phyloP scores from a whole-genome alignment of 2,329 filamentous ascomycete species.

The Colletotrichum lupini region DNA sequence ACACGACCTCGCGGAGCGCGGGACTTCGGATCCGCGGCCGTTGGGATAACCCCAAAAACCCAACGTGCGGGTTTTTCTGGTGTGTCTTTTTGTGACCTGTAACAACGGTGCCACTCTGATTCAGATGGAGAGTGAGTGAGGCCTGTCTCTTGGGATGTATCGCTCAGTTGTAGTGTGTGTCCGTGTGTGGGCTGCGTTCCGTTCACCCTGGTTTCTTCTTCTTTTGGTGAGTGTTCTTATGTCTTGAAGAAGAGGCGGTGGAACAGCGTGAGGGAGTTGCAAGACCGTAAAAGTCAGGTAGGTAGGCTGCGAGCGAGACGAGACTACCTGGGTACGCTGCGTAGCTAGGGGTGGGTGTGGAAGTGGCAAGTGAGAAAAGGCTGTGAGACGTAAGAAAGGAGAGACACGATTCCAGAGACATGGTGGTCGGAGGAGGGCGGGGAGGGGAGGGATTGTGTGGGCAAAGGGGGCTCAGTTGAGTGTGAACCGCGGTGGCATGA shows the following conservation, averaged over 20 bases:
- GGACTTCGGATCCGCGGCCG: conserved; percentile 21
- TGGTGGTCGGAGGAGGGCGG: conserved; percentile 2
- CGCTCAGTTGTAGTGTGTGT: background rate
- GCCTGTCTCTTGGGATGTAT: background rate
- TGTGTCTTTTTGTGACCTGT: background rate
- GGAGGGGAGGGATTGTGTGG: background rate
- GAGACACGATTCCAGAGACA: background rate
- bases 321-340: background rate
- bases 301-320: background rate
- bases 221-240: background rate
- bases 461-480: background rate
- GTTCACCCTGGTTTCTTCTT: background rate
- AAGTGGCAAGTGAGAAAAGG: background rate
- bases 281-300: background rate
- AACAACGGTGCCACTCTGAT: background rate
- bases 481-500: background rate
- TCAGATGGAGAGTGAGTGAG: background rate
- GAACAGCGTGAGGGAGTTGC: background rate
- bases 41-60: conserved; percentile 7
- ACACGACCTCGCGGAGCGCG: background rate
- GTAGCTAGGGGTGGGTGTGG: background rate
- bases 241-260: background rate
- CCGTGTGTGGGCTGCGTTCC: background rate
- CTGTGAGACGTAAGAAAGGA: background rate
- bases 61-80: conserved; percentile 4